Evolutionary conservation across 192 early-diverging fungal species (phyloP), one percentile per base, ranked within the genome.

Genomic region (Umbelopsis vinacea): DNA sequence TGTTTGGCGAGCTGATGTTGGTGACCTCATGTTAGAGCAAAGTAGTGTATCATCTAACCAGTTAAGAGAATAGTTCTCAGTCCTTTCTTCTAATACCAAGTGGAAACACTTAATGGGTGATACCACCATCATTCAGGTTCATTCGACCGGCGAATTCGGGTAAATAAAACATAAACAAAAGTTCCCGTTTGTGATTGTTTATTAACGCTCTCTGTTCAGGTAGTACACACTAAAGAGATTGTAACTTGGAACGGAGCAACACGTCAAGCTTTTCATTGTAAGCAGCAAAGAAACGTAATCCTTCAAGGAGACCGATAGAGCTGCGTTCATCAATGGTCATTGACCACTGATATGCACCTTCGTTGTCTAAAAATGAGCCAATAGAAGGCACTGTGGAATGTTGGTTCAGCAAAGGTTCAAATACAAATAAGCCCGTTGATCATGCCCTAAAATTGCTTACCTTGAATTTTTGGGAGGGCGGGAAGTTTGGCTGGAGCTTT

Each of bases 261-360:
- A 37, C 46, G 26, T 68, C 67, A 15, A 68, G 43, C 43, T 68
- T 24, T 21, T 47, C 46, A 21, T 68, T 68, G 67, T 47, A 68
- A 23, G n/a, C 67, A 19, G 67, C 46, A 45, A 68, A 68, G 45
- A 68, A 47, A 48, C 67, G 67, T 12, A 68, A 38, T 23, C 67
- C 67, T 10, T 68, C 67, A 11, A 48, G 29, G 7, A 68, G 40
- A 47, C 46, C 40, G 9, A 21, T 43, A n/a, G 38, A 47, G 24
- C 45, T 48, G 21, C 40, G 40, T 45, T 46, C 45, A 46, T 68
- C 67, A 40, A 26, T 29, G 3, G 67, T 48, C 67, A 68, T 68
- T 26, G 67, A 24, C 67, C 46, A 47, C 24, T 48, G 40, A 45
- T 47, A 68, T 46, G 38, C 67, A 21, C 45, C 15, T 14, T 68